phyloP scores from a whole-genome alignment of 2,329 filamentous ascomycete genomes.

The Diplodia seriata region DNA sequence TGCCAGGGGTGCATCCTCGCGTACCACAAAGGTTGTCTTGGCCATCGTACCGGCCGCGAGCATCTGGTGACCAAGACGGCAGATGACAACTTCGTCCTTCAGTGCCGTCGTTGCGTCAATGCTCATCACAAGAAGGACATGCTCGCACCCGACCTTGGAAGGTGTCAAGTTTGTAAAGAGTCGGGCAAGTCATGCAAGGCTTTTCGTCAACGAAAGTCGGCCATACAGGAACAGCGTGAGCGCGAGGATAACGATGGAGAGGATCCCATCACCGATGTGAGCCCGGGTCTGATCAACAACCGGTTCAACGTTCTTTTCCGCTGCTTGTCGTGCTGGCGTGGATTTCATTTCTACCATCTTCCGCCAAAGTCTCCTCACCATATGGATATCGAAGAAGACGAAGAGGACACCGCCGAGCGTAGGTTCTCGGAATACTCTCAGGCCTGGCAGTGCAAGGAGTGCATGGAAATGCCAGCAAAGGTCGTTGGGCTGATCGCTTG shows the following conservation, averaged over 20 bases:
- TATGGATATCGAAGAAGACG: slow-evolving; percentile 54
- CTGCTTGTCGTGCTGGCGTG: slow-evolving; percentile 76
- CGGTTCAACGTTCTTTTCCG: slow-evolving; percentile 79
- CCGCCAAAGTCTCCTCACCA: slow-evolving; percentile 58
- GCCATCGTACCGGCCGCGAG: slow-evolving; percentile 74
- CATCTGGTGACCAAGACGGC: slow-evolving; percentile 88
- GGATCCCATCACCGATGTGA: slow-evolving; percentile 75
- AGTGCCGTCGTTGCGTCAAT: slow-evolving; percentile 86
- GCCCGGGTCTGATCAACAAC: slow-evolving; percentile 74
- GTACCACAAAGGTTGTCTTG: slow-evolving; percentile 85
- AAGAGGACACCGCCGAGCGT: slow-evolving; percentile 62
- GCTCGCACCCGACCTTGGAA: slow-evolving; percentile 71
- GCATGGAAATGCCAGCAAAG: slow-evolving; percentile 68
- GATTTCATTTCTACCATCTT: slow-evolving; percentile 85
- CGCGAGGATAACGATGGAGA: slow-evolving; percentile 78
- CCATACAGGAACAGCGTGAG: slow-evolving; percentile 82
- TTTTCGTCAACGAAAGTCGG: slow-evolving; percentile 75
- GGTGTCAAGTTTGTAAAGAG: slow-evolving; percentile 73
- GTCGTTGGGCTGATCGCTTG: slow-evolving; percentile 85
- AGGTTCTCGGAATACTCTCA: slow-evolving; percentile 75
- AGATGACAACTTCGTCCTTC: slow-evolving; percentile 79
- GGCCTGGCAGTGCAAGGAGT: slow-evolving; percentile 83
- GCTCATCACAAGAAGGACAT: slow-evolving; percentile 70
- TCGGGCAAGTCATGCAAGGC: slow-evolving; percentile 73
- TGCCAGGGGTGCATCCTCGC: slow-evolving; percentile 90